Evolutionary conservation across 768 basidiomycete species (phyloP).

Genomic region (Tulasnella sp.): DNA sequence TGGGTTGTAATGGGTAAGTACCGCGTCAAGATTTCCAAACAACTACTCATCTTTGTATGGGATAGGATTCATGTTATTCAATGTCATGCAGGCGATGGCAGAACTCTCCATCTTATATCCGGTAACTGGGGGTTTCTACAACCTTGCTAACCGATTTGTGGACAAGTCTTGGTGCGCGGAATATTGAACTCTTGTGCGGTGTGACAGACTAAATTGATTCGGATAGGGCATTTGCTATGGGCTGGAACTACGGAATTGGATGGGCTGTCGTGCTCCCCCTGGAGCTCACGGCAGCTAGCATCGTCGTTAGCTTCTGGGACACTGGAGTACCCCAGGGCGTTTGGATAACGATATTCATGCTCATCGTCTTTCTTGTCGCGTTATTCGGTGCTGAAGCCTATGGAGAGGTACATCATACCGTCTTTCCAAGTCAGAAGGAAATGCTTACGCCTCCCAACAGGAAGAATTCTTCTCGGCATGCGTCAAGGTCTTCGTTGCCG

Average conservation of each 20-base stretch:
- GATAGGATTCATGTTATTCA: slow-evolving; percentile 14
- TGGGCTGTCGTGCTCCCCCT: slow-evolving; percentile 26
- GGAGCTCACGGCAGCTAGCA: slow-evolving; percentile 26
- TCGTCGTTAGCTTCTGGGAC: slow-evolving; percentile 19
- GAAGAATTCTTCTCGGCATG: slow-evolving; percentile 25
- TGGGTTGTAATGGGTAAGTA: slow-evolving; percentile 7
- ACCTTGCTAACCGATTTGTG: not conserved
- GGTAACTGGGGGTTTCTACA: slow-evolving; percentile 4
- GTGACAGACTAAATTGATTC: not conserved
- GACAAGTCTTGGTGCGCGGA: slow-evolving; percentile 4
- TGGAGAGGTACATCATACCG: slow-evolving; percentile 18
- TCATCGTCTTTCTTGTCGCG: slow-evolving; percentile 20
- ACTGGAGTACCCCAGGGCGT: not conserved
- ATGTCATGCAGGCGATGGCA: slow-evolving; percentile 5
- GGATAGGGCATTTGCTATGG: slow-evolving; percentile 17
- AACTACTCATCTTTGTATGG: not conserved
- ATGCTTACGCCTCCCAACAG: not conserved
- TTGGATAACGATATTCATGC: slow-evolving; percentile 20
- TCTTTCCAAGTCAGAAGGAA: not conserved
- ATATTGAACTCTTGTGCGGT: not conserved
- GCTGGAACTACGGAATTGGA: slow-evolving; percentile 26
- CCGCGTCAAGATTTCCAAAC: not conserved
- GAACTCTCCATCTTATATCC: slow-evolving; percentile 11
- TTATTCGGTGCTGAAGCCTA: slow-evolving; percentile 22
- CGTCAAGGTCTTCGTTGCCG: slow-evolving; percentile 27